phyloP scores from a whole-genome alignment of 306 rosid species.

The Citrullus mucosospermus region DNA sequence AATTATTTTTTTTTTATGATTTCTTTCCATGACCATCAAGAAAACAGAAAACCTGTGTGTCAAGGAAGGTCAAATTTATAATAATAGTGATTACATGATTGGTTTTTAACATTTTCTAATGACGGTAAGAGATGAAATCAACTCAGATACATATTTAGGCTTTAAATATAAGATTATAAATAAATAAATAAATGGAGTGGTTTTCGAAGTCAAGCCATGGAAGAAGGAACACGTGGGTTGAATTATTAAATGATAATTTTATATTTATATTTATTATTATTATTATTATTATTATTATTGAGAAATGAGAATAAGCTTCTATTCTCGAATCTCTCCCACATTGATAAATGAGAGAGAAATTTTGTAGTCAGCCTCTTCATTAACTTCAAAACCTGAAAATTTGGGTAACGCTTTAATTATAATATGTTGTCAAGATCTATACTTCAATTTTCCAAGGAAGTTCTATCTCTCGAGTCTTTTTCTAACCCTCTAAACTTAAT shows the following conservation, averaged over 20 bases:
- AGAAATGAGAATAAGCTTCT: slow-evolving; percentile 19
- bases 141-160: too few species aligned
- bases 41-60: too few species aligned
- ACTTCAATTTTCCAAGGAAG: background rate
- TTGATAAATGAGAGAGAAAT: slow-evolving; percentile 10
- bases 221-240: background rate
- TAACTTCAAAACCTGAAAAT: slow-evolving; percentile 5
- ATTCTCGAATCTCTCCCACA: slow-evolving; percentile 35
- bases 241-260: slow-evolving; percentile 7
- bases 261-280: too few species aligned
- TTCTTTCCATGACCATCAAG: too few species aligned
- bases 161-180: background rate
- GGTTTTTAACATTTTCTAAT: too few species aligned
- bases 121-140: too few species aligned
- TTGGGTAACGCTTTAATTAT: background rate
- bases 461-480: background rate
- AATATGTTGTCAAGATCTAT: background rate
- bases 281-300: too few species aligned
- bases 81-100: too few species aligned
- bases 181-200: background rate
- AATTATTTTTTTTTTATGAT: too few species aligned
- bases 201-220: too few species aligned
- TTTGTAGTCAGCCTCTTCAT: slow-evolving; percentile 17
- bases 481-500: background rate
- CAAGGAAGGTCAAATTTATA: too few species aligned